Evolutionary conservation across 176 grass and related monocot genomes (phyloP).

Genomic region (Lolium rigidum): DNA sequence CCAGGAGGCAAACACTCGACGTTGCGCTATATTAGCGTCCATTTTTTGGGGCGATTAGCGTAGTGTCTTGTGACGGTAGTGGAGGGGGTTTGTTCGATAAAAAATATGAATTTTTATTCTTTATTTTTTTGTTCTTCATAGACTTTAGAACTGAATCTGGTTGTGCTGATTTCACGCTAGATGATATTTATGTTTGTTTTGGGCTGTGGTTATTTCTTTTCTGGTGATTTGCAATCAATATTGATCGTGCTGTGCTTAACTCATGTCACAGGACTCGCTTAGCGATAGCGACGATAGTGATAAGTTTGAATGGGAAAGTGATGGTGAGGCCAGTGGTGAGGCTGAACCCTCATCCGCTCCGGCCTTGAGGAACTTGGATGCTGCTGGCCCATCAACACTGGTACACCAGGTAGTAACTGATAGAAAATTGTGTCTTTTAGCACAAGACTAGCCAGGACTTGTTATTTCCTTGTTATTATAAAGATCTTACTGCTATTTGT

Average conservation of each 20-base stretch:
- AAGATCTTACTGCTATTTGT: conserved; percentile 26
- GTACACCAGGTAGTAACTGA: conserved; percentile 12
- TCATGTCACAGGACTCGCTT: conserved; percentile 39
- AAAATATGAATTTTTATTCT: background rate
- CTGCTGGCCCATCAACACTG: background rate
- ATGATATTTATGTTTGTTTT: background rate
- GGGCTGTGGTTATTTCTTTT: background rate
- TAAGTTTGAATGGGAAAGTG: conserved; percentile 29
- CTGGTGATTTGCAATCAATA: background rate
- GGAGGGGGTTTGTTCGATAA: background rate
- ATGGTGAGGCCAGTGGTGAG: conserved; percentile 14
- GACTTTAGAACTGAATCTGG: background rate
- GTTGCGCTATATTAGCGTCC: no score
- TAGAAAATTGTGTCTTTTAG: background rate
- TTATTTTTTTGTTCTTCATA: background rate
- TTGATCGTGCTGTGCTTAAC: background rate
- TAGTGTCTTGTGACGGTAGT: background rate
- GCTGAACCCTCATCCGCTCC: background rate
- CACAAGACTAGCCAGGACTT: background rate
- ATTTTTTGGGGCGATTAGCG: background rate
- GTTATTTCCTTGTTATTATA: conserved; percentile 9
- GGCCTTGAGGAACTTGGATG: background rate
- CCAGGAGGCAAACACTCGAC: no score
- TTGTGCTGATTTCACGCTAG: background rate
- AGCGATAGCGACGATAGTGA: conserved; percentile 42